Base-by-base conservation (phyloP, 179 eudicot species). In the Beta macrorhiza region DNA sequence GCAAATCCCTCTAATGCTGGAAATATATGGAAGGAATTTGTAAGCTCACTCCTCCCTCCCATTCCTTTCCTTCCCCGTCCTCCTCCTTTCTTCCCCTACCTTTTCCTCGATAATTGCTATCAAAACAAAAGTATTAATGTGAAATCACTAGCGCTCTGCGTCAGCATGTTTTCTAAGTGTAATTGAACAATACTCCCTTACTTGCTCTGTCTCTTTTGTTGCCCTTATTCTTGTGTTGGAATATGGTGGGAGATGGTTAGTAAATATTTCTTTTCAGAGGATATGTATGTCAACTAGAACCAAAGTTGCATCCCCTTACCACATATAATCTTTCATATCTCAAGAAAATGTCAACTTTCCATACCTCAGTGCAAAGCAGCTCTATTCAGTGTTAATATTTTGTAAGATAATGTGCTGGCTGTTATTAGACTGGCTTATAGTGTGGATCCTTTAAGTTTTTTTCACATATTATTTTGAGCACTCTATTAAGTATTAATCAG, bases 401-500 rank as follows among this genome's bases (percentile, higher is more conserved):
- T 47, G 57, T 20, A 52, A 19, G 7, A 72, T 70, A 22, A 29
- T 52, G 44, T 29, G 13, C 16, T 45, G 13, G 25, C 42, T 68
- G 57, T 63, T 80, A 58, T 10, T 32, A 69, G 51, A 2, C 9
- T 75, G 9, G 42, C 42, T 37, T 3, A 37, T 37, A 37, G 42
- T 37, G 42, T 37, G 42, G 42, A 37, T 37, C 42, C 42, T 37
- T 29, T 29, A 29, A 47, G 49, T 19, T 69, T 32, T 47, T 16
- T 42, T 17, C 29, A 47, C 57, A 37, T 79, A 76, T 62, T 75
- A 17, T 75, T 55, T 55, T 16, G 45, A 70, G 77, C 64, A 14
- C 4, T 15, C 56, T 70, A 9, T 5, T 77, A 47, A 82, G 59
- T 42, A 15, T 9, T 82, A 29, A 82, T 71, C 42, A 1, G 13